These are phyloP conservation scores for Shiraia sp. DNA, from an alignment of 2,329 filamentous ascomycete genomes.

Conservation along the genomic window DNA sequence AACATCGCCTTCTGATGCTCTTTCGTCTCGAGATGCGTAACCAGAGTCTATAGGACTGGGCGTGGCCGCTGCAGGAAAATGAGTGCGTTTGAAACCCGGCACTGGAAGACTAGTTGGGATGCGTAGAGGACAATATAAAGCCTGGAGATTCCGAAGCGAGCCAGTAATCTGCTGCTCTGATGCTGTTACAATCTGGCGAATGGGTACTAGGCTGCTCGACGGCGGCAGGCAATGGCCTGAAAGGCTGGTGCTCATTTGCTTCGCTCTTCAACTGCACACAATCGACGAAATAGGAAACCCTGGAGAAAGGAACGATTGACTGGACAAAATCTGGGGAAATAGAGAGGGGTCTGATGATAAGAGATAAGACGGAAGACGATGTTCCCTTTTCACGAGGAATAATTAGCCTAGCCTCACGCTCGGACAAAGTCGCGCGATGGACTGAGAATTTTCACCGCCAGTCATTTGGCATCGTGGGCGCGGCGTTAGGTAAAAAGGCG, in stretches of 20 bases:
- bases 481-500: background rate
- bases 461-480: slow-evolving; percentile 28
- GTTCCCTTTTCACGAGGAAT: slow-evolving; percentile 13
- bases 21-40: slow-evolving; percentile 40
- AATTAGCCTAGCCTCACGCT: slow-evolving; percentile 33
- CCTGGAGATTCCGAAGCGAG: slow-evolving; percentile 32
- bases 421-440: slow-evolving; percentile 24
- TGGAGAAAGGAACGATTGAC: slow-evolving; percentile 15
- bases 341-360: slow-evolving; percentile 17
- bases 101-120: slow-evolving; percentile 25
- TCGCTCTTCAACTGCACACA: slow-evolving; percentile 1
- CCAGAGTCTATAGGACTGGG: slow-evolving; percentile 37
- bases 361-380: slow-evolving; percentile 19
- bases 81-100: slow-evolving; percentile 10
- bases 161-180: slow-evolving; percentile 26
- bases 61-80: slow-evolving; percentile 20
- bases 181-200: slow-evolving; percentile 24
- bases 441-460: slow-evolving; percentile 39
- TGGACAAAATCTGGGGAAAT: slow-evolving; percentile 21
- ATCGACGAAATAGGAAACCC: slow-evolving; percentile 4
- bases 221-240: slow-evolving; percentile 34
- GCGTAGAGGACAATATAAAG: slow-evolving; percentile 40
- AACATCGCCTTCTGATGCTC: slow-evolving; percentile 22
- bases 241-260: slow-evolving; percentile 31
- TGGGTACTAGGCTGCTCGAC: slow-evolving; percentile 37